These are phyloP conservation scores for Aspergillus jensenii DNA, from an alignment of 2,329 filamentous ascomycete species.

Conservation along the genomic window DNA sequence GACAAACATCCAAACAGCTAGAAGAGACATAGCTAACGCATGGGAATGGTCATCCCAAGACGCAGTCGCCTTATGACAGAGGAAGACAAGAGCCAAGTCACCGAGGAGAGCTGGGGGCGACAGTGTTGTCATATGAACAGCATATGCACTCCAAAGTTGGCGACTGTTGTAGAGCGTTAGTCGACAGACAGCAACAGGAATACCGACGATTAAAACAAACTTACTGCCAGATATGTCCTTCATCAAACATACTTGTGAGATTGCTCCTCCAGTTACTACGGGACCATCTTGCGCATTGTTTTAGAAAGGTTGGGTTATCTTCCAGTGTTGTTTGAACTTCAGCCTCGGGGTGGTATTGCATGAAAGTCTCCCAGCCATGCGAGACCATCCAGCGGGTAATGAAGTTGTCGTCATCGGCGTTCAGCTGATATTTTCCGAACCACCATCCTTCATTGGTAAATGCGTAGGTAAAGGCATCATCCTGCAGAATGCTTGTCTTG, in stretches of 20 bases:
- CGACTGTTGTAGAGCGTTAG: conserved; percentile 57
- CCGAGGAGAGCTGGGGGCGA: conserved; percentile 81
- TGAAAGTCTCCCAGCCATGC: conserved; percentile 89
- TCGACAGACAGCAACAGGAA: conserved; percentile 1
- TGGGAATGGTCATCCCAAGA: conserved; percentile 58
- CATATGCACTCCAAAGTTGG: conserved; percentile 91
- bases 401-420: conserved; percentile 98
- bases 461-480: conserved; percentile 78
- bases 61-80: conserved; percentile 68
- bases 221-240: conserved; percentile 84
- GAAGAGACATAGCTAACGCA: conserved; percentile 57
- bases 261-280: conserved; percentile 98
- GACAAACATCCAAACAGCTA: conserved; percentile 76
- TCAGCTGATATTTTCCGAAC: conserved; percentile 76
- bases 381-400: conserved; percentile 94
- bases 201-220: not conserved
- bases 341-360: conserved; percentile 89
- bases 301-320: conserved; percentile 82
- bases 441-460: conserved; percentile 91
- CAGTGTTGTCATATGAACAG: conserved; percentile 87
- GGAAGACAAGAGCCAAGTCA: conserved; percentile 70
- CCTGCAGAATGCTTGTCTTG: conserved; percentile 81
- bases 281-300: conserved; percentile 92
- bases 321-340: conserved; percentile 92
- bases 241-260: conserved; percentile 81